A percentile compares a stretch with the other conserved stretches of the same genome.
Conservation (phyloP, 176 grass and related monocot species). For the Ampelocalamus luodianensis region DNA sequence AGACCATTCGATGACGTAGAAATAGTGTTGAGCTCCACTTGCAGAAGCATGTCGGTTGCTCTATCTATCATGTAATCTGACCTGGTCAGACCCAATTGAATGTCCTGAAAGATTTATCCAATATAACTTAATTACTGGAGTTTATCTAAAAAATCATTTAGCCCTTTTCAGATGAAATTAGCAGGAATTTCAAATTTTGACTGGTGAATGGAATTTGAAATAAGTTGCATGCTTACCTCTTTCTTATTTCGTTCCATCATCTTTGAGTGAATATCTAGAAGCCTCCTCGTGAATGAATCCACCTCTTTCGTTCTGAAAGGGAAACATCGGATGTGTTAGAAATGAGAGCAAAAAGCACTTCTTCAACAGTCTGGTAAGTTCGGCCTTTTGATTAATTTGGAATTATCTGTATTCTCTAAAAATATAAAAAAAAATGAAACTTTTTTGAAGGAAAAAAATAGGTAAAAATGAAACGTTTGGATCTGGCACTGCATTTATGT, state of each 20-base stretch:
- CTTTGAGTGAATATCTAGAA: slow-evolving; percentile 67
- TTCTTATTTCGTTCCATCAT: slow-evolving; percentile 55
- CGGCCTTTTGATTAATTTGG: too few relatives aligned
- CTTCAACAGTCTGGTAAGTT: background rate
- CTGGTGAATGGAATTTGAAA: background rate
- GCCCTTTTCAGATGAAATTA: background rate
- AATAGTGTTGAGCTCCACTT: slow-evolving; percentile 76
- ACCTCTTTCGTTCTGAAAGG: slow-evolving; percentile 61
- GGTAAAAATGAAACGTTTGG: too few relatives aligned
- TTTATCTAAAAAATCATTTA: background rate
- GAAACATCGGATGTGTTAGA: background rate
- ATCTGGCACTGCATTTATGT: too few relatives aligned
- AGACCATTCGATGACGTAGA: slow-evolving; percentile 70
- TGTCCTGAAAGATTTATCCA: slow-evolving; percentile 46
- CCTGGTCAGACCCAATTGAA: slow-evolving; percentile 60
- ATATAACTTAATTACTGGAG: background rate
- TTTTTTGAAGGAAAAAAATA: too few relatives aligned
- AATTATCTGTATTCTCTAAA: too few relatives aligned
- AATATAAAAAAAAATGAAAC: too few relatives aligned
- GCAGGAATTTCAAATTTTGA: background rate
- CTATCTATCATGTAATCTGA: slow-evolving; percentile 75
- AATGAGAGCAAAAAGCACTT: background rate
- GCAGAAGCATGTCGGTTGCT: slow-evolving; percentile 57
- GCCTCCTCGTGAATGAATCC: slow-evolving; percentile 60
- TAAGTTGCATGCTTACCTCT: slow-evolving; percentile 38